Conservation (phyloP, 2,329 filamentous ascomycete species). For the Thermothelomyces thermophilus region DNA sequence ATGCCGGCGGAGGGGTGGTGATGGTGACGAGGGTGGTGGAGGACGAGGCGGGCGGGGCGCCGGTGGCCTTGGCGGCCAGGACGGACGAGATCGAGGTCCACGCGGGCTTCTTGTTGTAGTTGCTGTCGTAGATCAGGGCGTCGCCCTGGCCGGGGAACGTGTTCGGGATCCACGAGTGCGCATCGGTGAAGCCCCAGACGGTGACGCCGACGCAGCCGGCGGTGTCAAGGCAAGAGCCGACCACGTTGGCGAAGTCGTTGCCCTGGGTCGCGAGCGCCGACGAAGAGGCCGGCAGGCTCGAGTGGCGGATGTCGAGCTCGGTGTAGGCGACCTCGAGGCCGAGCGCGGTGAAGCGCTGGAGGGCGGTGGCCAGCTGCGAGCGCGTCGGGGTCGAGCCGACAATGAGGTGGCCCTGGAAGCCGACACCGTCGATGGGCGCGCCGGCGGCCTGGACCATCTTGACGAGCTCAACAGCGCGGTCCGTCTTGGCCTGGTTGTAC, state of each 20-base stretch:
- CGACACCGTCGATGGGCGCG: conserved; percentile 56
- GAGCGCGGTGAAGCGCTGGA: conserved; percentile 44
- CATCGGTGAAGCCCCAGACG: conserved; percentile 38
- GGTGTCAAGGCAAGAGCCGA: conserved; percentile 32
- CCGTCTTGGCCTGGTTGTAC: conserved; percentile 41
- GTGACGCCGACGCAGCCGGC: conserved; percentile 37
- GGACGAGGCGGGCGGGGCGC: conserved; percentile 3
- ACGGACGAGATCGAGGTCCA: conserved; percentile 33
- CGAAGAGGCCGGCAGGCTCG: conserved; percentile 34
- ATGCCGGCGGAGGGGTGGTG: not conserved
- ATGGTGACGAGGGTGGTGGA: conserved; percentile 9
- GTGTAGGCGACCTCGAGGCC: conserved; percentile 54
- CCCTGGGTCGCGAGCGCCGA: conserved; percentile 40
- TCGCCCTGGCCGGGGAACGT: conserved; percentile 34
- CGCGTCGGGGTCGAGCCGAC: conserved; percentile 45
- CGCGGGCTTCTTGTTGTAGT: conserved; percentile 34
- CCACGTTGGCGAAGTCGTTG: conserved; percentile 37
- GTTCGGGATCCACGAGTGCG: conserved; percentile 36
- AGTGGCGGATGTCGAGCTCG: conserved; percentile 52
- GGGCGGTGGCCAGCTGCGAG: conserved; percentile 38
- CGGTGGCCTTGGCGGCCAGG: conserved; percentile 30
- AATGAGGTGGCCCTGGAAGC: conserved; percentile 55
- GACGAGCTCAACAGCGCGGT: conserved; percentile 39
- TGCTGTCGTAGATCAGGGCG: conserved; percentile 33
- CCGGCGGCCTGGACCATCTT: conserved; percentile 40